Evolutionary conservation across 495 filamentous ascomycete species (phyloP).

Genomic region (Pseudoneurospora amorphoporcata): DNA sequence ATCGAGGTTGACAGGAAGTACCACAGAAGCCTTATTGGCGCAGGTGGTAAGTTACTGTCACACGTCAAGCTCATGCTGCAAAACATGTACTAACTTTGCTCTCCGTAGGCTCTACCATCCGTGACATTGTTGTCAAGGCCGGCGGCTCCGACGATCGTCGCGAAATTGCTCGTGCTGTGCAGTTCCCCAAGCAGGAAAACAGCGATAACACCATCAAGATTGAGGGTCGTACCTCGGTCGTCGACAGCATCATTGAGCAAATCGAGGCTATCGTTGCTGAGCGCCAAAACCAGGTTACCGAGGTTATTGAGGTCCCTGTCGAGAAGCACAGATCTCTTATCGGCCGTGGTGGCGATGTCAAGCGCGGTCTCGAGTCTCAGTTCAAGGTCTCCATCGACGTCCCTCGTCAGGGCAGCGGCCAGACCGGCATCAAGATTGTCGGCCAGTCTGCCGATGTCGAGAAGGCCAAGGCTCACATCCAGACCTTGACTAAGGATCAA

Average conservation of each 20-base stretch:
- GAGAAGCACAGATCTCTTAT: conserved; percentile 88
- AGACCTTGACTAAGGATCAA: conserved; percentile 68
- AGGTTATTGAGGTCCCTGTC: conserved; percentile 65
- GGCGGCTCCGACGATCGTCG: conserved; percentile 79
- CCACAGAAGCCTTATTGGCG: conserved; percentile 82
- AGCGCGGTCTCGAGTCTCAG: conserved; percentile 74
- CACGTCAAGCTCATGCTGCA: neutral
- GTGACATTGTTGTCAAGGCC: conserved; percentile 74
- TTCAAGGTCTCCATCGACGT: conserved; percentile 87
- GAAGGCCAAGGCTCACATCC: conserved; percentile 75
- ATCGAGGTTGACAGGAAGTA: conserved; percentile 82
- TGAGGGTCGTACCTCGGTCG: conserved; percentile 70
- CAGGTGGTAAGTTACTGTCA: conserved; percentile 54
- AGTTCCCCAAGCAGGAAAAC: conserved; percentile 72
- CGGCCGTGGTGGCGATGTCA: conserved; percentile 78
- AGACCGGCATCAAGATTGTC: conserved; percentile 73
- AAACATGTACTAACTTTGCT: conserved; percentile 24
- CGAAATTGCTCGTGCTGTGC: conserved; percentile 72
- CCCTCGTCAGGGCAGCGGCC: conserved; percentile 58
- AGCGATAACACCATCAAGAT: conserved; percentile 79
- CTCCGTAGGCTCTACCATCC: conserved; percentile 65
- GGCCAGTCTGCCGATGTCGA: conserved; percentile 70
- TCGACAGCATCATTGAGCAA: conserved; percentile 76
- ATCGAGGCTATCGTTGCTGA: conserved; percentile 72
- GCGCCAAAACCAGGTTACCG: conserved; percentile 65